Evolutionary conservation across 164 flowering plant species (phyloP).

Genomic region (Kalanchoe fedtschenkoi): DNA sequence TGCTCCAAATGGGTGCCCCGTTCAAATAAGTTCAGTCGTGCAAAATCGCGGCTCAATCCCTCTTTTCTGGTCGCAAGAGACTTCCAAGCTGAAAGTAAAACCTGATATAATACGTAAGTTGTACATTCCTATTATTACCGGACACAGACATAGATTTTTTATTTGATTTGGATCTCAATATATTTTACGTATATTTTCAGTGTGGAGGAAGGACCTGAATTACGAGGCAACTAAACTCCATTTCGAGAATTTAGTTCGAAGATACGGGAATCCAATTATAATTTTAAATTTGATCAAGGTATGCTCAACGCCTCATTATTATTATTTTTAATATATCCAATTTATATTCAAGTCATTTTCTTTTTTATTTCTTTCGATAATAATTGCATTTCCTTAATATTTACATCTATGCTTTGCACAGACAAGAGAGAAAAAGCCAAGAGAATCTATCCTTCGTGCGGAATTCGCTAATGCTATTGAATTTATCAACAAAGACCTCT

Average conservation of each 20-base stretch:
- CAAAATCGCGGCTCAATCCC: slow-evolving; percentile 94
- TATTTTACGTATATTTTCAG: slow-evolving; percentile 30
- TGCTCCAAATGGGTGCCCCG: slow-evolving; percentile 39
- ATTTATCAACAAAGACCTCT: slow-evolving; percentile 51
- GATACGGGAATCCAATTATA: slow-evolving; percentile 56
- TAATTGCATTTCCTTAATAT: not conserved
- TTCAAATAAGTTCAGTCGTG: slow-evolving; percentile 72
- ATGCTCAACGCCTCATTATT: not conserved
- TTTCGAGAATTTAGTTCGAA: slow-evolving; percentile 75
- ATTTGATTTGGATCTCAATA: not conserved
- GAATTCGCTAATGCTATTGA: slow-evolving; percentile 85
- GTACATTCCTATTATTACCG: not conserved
- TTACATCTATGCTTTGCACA: slow-evolving; percentile 17
- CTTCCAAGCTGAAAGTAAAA: slow-evolving; percentile 68
- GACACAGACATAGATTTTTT: not conserved
- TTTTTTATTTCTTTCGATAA: not conserved
- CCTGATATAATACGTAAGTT: slow-evolving; percentile 69
- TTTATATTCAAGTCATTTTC: not conserved
- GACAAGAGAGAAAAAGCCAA: slow-evolving; percentile 81
- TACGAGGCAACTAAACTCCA: slow-evolving; percentile 88
- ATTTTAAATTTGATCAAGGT: slow-evolving; percentile 93
- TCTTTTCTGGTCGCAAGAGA: slow-evolving; percentile 98
- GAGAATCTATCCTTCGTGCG: slow-evolving; percentile 83
- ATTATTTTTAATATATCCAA: not conserved
- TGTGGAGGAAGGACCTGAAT: slow-evolving; percentile 60